phyloP scores from a whole-genome alignment of 306 rosid genomes.

The Malus sieversii region DNA sequence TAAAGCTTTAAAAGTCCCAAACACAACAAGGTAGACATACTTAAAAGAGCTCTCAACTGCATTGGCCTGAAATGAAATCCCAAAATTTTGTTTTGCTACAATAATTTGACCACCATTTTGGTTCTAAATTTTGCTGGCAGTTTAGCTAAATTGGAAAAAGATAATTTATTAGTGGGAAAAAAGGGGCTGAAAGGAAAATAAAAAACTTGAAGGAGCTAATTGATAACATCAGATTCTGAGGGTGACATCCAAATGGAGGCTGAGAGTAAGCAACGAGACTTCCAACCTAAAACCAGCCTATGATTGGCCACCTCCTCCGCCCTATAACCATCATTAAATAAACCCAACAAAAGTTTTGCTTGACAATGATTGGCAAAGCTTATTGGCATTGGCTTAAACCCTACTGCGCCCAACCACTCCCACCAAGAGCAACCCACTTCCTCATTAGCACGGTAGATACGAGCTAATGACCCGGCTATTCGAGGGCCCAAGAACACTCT shows the following conservation, averaged over 20 bases:
- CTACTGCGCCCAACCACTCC: conserved; percentile 47
- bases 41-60: not conserved
- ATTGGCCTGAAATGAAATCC: conserved; percentile 1
- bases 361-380: conserved; percentile 78
- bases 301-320: conserved; percentile 49
- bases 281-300: conserved; percentile 70
- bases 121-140: not conserved
- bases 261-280: conserved; percentile 60
- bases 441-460: conserved; percentile 33
- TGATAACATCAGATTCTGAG: conserved; percentile 4
- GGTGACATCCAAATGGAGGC: conserved; percentile 62
- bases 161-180: too few species aligned
- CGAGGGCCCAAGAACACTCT: conserved; percentile 65
- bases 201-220: not conserved
- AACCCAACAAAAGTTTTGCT: conserved; percentile 58
- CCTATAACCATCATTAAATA: conserved; percentile 73
- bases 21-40: not conserved
- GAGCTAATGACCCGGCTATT: conserved; percentile 47
- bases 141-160: not conserved
- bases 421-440: conserved; percentile 43
- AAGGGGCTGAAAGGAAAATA: not conserved
- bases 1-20: not conserved
- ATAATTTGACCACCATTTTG: not conserved
- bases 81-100: not conserved
- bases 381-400: conserved; percentile 33